These are phyloP conservation scores for Penicillium fimorum DNA, from an alignment of 495 filamentous ascomycete species.

Conservation along the genomic window DNA sequence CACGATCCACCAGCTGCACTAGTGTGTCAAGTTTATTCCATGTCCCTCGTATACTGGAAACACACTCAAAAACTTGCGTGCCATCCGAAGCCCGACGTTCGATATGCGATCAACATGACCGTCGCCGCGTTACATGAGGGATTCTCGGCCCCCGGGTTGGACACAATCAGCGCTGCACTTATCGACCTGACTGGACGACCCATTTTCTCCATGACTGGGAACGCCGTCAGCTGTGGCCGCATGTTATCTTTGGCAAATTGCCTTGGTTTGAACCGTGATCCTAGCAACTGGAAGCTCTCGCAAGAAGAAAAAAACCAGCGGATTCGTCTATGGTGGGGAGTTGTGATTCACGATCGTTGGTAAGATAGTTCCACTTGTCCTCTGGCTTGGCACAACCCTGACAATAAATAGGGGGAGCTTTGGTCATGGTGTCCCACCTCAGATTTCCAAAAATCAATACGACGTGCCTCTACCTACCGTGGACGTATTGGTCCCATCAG, in stretches of 20 bases:
- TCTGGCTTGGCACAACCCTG: constrained; percentile 5
- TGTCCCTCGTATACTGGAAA: constrained; percentile 53
- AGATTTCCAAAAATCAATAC: constrained; percentile 50
- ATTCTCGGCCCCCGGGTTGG: constrained; percentile 49
- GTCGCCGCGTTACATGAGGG: constrained; percentile 52
- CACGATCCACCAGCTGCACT: constrained; percentile 50
- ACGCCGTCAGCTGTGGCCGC: constrained; percentile 50
- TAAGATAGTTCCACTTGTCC: constrained; percentile 18
- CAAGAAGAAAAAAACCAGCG: constrained; percentile 47
- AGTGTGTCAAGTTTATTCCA: constrained; percentile 54
- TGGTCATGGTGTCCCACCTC: constrained; percentile 51
- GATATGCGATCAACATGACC: constrained; percentile 53
- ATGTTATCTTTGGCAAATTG: constrained; percentile 51
- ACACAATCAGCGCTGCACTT: constrained; percentile 48
- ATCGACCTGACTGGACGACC: constrained; percentile 51
- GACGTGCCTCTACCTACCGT: constrained; percentile 53
- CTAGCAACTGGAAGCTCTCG: constrained; percentile 49
- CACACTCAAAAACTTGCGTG: constrained; percentile 43
- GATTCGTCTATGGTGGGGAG: constrained; percentile 52
- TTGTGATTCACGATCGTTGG: constrained; percentile 56
- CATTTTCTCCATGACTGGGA: constrained; percentile 53
- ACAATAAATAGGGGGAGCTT: constrained; percentile 46
- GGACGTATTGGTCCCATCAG: constrained; percentile 36
- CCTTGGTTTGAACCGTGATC: constrained; percentile 52
- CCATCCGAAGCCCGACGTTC: constrained; percentile 49